Percentiles rank a stretch among this genome's conserved stretches.
Evolutionary conservation across 768 basidiomycete genomes (phyloP).

Genomic region (Agrocybe pediades): DNA sequence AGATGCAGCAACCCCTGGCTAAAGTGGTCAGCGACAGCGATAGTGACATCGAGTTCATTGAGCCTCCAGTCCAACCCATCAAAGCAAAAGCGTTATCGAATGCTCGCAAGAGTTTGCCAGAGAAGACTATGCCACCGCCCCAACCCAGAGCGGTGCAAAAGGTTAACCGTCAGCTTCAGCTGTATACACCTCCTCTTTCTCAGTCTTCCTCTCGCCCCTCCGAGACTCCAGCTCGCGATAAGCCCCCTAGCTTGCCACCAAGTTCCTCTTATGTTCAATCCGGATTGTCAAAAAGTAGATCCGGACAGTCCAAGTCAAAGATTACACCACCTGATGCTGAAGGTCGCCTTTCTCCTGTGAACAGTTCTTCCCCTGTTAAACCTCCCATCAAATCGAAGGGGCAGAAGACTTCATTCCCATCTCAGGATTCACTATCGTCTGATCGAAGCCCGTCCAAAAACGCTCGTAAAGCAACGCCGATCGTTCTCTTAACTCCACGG

Average conservation of each 20-base stretch:
- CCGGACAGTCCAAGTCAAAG: background rate
- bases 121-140: background rate
- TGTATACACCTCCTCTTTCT: constrained; percentile 45
- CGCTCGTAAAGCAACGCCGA: background rate
- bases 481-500: background rate
- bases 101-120: background rate
- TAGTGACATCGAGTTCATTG: constrained; percentile 37
- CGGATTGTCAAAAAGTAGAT: background rate
- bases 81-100: background rate
- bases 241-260: constrained; percentile 10
- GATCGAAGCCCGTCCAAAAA: background rate
- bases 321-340: too few species aligned
- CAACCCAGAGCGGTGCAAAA: background rate
- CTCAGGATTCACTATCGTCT: background rate
- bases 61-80: constrained; percentile 9
- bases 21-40: constrained; percentile 23
- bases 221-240: constrained; percentile 6
- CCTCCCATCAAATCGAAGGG: background rate
- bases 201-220: constrained; percentile 29
- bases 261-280: constrained; percentile 15
- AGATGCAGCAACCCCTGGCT: background rate
- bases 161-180: constrained; percentile 30
- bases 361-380: background rate
- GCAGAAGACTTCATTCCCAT: background rate
- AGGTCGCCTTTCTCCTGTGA: background rate